Conservation (phyloP, 805 yeast genomes). For the Pichia thaimueangensis region DNA sequence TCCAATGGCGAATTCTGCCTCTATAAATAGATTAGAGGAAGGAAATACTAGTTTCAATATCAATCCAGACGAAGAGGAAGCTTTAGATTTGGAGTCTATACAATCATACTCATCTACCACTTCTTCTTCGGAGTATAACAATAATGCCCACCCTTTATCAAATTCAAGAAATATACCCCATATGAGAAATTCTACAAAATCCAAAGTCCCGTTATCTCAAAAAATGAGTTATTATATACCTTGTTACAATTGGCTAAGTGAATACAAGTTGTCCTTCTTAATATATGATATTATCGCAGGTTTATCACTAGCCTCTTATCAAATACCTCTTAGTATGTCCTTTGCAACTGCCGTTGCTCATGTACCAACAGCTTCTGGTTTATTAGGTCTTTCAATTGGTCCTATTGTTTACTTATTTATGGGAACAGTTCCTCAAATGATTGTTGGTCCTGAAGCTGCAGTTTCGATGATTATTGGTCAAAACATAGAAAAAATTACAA, state of each 20-base stretch:
- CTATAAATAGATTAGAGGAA: too few relatives aligned
- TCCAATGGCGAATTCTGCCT: too few relatives aligned
- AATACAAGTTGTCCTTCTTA: slow-evolving; percentile 36
- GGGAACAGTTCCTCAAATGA: slow-evolving; percentile 84
- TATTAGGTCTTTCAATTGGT: slow-evolving; percentile 68
- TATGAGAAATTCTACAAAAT: neutral
- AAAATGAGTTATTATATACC: slow-evolving; percentile 61
- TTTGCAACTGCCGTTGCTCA: slow-evolving; percentile 81
- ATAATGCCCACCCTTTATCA: neutral
- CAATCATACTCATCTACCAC: too few relatives aligned
- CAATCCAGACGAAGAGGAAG: neutral
- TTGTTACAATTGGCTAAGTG: slow-evolving; percentile 58
- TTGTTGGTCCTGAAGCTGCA: slow-evolving; percentile 91
- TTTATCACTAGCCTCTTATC: slow-evolving; percentile 80
- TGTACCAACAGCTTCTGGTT: slow-evolving; percentile 74
- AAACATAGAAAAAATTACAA: slow-evolving; percentile 52
- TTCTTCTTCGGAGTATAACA: too few relatives aligned
- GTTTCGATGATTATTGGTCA: slow-evolving; percentile 80
- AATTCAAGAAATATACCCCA: slow-evolving; percentile 5
- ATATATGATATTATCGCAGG: slow-evolving; percentile 76
- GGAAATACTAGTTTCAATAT: too few relatives aligned
- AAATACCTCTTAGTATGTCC: slow-evolving; percentile 77
- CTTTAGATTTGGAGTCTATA: neutral
- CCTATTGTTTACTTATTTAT: slow-evolving; percentile 71
- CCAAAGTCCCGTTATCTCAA: slow-evolving; percentile 13